Evolutionary conservation across 2,329 filamentous ascomycete genomes (phyloP), one percentile per base, ranked within the genome.

Genomic region (Pseudogymnoascus sp.): DNA sequence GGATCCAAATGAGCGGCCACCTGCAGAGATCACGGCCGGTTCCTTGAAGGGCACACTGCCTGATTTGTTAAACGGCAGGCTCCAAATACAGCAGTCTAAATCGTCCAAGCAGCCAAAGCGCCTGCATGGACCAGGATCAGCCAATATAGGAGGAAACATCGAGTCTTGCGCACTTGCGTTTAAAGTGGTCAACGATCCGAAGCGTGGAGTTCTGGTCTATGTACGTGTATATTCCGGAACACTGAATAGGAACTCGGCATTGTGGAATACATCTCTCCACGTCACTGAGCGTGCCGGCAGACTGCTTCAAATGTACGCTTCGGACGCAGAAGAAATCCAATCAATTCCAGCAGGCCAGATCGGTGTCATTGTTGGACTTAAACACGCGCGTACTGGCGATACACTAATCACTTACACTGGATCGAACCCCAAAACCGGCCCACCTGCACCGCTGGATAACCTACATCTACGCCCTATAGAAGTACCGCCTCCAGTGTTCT

Each of bases 401-500:
- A 99, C 95, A 0, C 77, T 99, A 14, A 83, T 97, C 35, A 86
- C 88, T 1, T 91, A 91, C 68, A 80, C 83, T 24, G 84, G 84
- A 6, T 78, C 81, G 47, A 86, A 81, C 64, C 76, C 79, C 10
- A 83, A 85, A 72, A 82, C 82, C 6, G 82, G 84, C 0, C 86
- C 91, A 1, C 85, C 89, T 16, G 82, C 86, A 14, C 82, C 85
- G 0, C 77, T 96, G 59, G 86, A 87, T 60, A 86, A 82, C 14
- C 78, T 97, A 14, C 92, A 96, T 71, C 84, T 99, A 37, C 86
- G 91, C 14, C 91, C 95, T 0, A 95, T 96, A 29, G 84, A 90
- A 64, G 90, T 97, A 0, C 93, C 95, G 0, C 92, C 95, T 0
- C 92, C 95, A 0, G 95, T 99, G 0, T 96, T 97, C 72, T 99